Evolutionary conservation across 2,329 filamentous ascomycete species (phyloP), one percentile per base, ranked within the genome.

Genomic region (Elsinoe ampelina): DNA sequence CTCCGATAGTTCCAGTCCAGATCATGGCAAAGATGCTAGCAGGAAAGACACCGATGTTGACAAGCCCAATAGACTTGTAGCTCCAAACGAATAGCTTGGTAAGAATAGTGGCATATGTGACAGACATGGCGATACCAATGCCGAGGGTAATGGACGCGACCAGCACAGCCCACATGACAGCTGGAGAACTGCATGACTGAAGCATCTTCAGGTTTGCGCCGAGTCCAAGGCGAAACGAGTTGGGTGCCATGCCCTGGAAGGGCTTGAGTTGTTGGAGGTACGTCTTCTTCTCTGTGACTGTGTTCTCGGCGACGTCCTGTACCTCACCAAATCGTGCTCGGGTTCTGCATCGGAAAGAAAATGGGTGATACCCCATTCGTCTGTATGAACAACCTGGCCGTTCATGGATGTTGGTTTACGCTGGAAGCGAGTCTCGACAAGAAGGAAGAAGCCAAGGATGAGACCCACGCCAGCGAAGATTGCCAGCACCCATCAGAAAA

Each of bases 401-500:
- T 71, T 65, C 12, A 71, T 30, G 2, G 64, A 63, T 15, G 67
- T 64, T 0, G 69, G 63, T 0, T 66, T 66, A 1, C 72, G 68
- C 12, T 66, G 59, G 58, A 69, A 74, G n/a, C 65, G 63, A 1
- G 72, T 68, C 68, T 79, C 68, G 58, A 76, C 68, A 55, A 71
- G 62, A 56, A 70, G 56, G 59, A 74, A 66, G 61, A 74, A 45
- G 58, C 71, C 61, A 20, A 74, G 52, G 59, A 77, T 48, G 12
- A 72, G 61, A 1, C 71, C 69, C 5, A 68, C 51, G 5, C 62
- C 70, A 5, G 68, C 61, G 3, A 71, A 65, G 41, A 71, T 70
- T 5, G 65, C 66, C 17, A 71, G 70, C 1, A 73, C 64, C 68
- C 69, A 72, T 47, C 73, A 74, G 60, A 71, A 74, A 68, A 70